A percentile compares a stretch with the other conserved stretches of the same genome.
phyloP scores from a whole-genome alignment of 371 early-diverging fungal genomes.

The Fennellomyces sp. region DNA sequence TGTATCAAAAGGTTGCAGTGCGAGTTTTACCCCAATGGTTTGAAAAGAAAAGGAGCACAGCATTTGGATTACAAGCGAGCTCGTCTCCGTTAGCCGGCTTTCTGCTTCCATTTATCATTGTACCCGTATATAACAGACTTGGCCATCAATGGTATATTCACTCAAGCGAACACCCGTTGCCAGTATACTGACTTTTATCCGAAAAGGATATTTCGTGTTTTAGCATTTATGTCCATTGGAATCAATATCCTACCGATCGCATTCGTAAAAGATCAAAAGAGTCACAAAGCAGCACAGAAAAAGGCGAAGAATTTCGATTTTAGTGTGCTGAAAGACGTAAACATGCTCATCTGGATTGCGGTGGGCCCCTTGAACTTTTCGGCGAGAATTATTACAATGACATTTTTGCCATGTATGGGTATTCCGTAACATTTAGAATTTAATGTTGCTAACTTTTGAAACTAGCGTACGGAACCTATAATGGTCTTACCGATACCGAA shows the following conservation, averaged over 20 bases:
- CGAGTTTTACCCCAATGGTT: conserved; percentile 1
- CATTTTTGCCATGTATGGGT: neutral
- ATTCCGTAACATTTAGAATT: neutral
- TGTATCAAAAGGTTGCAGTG: too few relatives aligned
- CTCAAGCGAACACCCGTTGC: neutral
- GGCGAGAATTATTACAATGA: neutral
- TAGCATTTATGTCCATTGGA: neutral
- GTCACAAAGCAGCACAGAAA: neutral
- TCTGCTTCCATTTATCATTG: neutral
- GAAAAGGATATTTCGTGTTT: neutral
- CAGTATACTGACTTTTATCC: neutral
- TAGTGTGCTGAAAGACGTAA: neutral
- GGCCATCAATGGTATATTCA: conserved; percentile 1
- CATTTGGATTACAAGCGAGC: neutral
- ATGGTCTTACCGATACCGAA: neutral
- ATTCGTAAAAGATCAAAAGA: neutral
- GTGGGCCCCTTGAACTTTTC: neutral
- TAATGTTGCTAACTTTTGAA: too few relatives aligned
- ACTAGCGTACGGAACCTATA: neutral
- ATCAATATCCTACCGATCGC: neutral
- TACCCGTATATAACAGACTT: neutral
- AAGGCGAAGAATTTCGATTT: neutral
- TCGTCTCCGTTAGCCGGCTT: neutral
- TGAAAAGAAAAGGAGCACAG: neutral
- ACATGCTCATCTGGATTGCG: neutral